A percentile compares a stretch with the other conserved stretches of the same genome.
phyloP scores from a whole-genome alignment of 1,139 yeast species.

The Blastobotrys apis region DNA sequence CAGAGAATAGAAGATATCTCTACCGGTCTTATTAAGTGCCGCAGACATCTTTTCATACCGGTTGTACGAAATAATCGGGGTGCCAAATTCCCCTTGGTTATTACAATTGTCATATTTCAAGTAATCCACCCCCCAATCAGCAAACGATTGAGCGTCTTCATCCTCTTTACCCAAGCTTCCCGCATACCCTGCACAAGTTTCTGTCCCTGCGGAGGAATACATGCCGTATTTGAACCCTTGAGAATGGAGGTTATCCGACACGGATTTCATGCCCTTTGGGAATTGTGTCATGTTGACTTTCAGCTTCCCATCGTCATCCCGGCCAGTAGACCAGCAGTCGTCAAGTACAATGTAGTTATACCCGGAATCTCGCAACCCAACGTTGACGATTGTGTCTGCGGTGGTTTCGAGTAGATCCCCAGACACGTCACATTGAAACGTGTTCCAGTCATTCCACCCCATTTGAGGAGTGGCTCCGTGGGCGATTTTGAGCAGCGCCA shows the following conservation, averaged over 20 bases:
- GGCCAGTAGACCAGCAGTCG: conserved; percentile 30
- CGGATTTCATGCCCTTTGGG: conserved; percentile 30
- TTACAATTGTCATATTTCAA: conserved; percentile 35
- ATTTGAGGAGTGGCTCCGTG: conserved; percentile 29
- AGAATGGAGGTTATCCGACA: conserved; percentile 29
- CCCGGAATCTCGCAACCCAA: conserved; percentile 31
- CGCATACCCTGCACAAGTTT: conserved; percentile 33
- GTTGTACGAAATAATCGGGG: conserved; percentile 25
- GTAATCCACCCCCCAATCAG: conserved; percentile 33
- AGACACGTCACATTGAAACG: conserved; percentile 30
- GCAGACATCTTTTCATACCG: conserved; percentile 31
- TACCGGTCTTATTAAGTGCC: conserved; percentile 31
- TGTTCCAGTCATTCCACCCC: conserved; percentile 36
- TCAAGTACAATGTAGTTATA: conserved; percentile 33
- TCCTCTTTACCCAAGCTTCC: conserved; percentile 32
- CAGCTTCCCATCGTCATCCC: conserved; percentile 19
- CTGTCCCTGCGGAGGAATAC: conserved; percentile 34
- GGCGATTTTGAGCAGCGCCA: background rate
- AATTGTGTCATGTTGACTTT: conserved; percentile 28
- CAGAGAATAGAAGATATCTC: conserved; percentile 31
- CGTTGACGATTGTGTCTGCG: conserved; percentile 26
- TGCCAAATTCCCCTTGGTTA: conserved; percentile 31
- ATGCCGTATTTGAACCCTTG: conserved; percentile 31
- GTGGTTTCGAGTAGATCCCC: conserved; percentile 26
- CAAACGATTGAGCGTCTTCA: conserved; percentile 31